Evolutionary conservation across 2,329 filamentous ascomycete species (phyloP).

Genomic region (Ophiostoma montium): DNA sequence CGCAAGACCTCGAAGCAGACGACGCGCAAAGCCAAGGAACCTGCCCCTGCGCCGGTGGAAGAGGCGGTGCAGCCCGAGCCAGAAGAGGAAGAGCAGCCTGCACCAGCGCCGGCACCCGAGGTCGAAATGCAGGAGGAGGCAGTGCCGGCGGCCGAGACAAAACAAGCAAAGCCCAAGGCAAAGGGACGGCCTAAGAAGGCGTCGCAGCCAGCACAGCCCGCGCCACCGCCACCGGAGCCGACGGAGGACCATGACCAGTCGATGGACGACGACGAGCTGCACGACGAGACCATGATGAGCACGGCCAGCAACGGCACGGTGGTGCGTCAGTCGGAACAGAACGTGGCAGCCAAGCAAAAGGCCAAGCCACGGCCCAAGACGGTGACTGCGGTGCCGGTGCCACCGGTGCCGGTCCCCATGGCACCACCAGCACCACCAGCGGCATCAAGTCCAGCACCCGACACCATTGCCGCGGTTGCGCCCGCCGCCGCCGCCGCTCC

Average conservation of each 20-base stretch:
- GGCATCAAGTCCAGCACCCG: background rate
- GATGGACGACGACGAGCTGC: conserved; percentile 9
- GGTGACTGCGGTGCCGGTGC: background rate
- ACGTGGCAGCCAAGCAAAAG: background rate
- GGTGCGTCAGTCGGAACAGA: conserved; percentile 10
- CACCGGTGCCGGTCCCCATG: background rate
- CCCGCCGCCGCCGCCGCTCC: background rate
- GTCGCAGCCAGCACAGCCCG: background rate
- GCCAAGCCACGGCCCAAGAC: background rate
- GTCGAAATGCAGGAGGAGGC: conserved; percentile 9
- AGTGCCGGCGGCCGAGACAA: conserved; percentile 1
- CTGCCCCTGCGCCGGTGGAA: conserved; percentile 10
- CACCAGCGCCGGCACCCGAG: conserved; percentile 7
- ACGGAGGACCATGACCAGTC: background rate
- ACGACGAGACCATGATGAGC: conserved; percentile 16
- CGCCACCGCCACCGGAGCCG: background rate
- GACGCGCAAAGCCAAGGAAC: conserved; percentile 30
- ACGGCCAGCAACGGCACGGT: conserved; percentile 12
- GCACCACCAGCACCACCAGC: background rate
- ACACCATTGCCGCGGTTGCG: background rate
- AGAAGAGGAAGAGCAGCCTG: conserved; percentile 3
- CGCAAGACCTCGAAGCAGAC: conserved; percentile 39
- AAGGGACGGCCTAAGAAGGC: conserved; percentile 1
- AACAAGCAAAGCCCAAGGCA: conserved; percentile 6
- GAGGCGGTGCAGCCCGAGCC: conserved; percentile 8